Conservation (phyloP, 2,329 filamentous ascomycete genomes). For the Paecilomyces sp. region DNA sequence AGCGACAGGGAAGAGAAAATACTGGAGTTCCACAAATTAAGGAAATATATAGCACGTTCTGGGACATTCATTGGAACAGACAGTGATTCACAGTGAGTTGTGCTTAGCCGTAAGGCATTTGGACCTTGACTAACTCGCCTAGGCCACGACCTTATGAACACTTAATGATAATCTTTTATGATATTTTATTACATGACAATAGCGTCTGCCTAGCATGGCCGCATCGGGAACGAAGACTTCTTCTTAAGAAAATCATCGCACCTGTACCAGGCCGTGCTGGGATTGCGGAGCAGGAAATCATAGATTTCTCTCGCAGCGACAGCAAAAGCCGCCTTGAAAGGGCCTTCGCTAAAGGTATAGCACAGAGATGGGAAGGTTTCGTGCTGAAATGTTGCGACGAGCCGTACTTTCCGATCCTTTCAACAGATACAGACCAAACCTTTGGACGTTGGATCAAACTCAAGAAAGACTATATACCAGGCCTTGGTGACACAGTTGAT, state of each 20-base stretch:
- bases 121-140: conserved; percentile 7
- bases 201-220: conserved; percentile 43
- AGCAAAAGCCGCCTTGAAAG: conserved; percentile 52
- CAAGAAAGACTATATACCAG: conserved; percentile 77
- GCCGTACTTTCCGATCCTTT: conserved; percentile 61
- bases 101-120: background rate
- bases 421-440: conserved; percentile 18
- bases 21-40: conserved; percentile 71
- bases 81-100: conserved; percentile 58
- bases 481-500: conserved; percentile 75
- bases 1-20: conserved; percentile 59
- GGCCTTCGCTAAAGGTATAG: conserved; percentile 61
- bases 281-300: conserved; percentile 57
- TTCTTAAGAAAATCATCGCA: conserved; percentile 51
- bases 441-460: conserved; percentile 63
- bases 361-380: conserved; percentile 65
- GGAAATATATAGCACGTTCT: conserved; percentile 69
- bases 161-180: conserved; percentile 56
- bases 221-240: conserved; percentile 35
- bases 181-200: conserved; percentile 52
- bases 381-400: conserved; percentile 70
- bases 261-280: conserved; percentile 56
- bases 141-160: conserved; percentile 48
- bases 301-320: conserved; percentile 55
- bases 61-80: conserved; percentile 62